Base-by-base conservation (phyloP, 768 basidiomycete species). In the Mycena alexandri region DNA sequence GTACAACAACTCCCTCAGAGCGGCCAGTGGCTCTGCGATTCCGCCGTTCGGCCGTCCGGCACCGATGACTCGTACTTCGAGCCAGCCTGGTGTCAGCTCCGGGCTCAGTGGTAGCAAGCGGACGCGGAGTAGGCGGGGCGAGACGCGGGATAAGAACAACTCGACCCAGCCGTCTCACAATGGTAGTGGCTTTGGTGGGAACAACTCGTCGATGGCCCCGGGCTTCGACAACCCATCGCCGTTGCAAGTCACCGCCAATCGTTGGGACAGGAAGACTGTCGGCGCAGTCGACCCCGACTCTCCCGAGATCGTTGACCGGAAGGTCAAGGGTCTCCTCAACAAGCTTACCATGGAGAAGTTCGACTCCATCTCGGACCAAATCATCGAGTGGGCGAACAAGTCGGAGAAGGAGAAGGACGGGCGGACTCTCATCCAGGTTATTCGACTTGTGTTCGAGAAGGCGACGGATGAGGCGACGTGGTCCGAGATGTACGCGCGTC, bases 261-360 rank as follows among this genome's bases (percentile, higher is more conserved):
- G 94, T 51, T 98, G 96, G 97, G 86, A 89, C 47, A 77, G 86
- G 74, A 89, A 89, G 74, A 75, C 83, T 8, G 73, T 83, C 38
- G 64, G 67, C 16, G 69, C 68, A 6, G 78, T 80, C 13, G 90
- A 93, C 51, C 78, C 82, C 14, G 91, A 94, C 50, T 90, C 93
- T 1, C 91, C 94, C 12, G 94, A 94, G 73, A 80, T 92, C 68
- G 94, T 98, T 29, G 95, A 98, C 72, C 92, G 95, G 58, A 97
- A 96, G 81, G 96, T 98, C 82, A 95, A 93, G 79, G 83, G 84
- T 57, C 81, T 98, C 63, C 90, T 99, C 73, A 97, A 99, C 87
- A 98, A 95, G 82, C 87, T 98, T 41, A 96, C 96, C 16, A 93
- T 96, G 89, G 95, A 98, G 84, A 93, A 93, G 72, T 98, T 98